phyloP scores from a whole-genome alignment of 129 eudicot genomes.

The Scalesia atractyloides region DNA sequence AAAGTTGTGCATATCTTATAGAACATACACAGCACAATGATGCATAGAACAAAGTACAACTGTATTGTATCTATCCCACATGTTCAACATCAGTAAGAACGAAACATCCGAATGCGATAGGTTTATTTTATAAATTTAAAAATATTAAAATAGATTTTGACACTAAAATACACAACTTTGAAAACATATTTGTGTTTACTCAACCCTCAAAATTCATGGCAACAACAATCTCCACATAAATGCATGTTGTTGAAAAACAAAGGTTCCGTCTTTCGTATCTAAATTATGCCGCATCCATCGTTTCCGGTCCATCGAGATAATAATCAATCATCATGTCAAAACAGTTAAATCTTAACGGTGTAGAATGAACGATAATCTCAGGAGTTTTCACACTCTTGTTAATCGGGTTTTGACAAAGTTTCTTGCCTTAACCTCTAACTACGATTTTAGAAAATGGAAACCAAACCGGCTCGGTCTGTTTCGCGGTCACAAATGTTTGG shows the following conservation, averaged over 20 bases:
- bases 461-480: no score
- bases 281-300: neutral
- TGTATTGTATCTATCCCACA: no score
- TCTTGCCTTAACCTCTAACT: no score
- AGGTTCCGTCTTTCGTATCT: neutral
- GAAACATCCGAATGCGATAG: neutral
- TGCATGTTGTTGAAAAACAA: neutral
- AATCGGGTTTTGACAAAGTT: no score
- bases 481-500: no score
- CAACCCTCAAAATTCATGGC: constrained; percentile 2
- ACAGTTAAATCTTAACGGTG: neutral
- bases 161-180: neutral
- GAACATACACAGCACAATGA: no score
- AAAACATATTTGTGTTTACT: constrained; percentile 4
- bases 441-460: no score
- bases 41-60: no score
- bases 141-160: neutral
- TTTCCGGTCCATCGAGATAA: neutral
- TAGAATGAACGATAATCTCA: neutral
- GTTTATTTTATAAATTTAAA: neutral
- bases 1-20: no score
- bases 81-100: neutral
- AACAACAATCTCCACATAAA: neutral
- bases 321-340: neutral
- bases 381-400: no score